phyloP scores from a whole-genome alignment of 2,329 filamentous ascomycete genomes.

The Pyrenophora teres region DNA sequence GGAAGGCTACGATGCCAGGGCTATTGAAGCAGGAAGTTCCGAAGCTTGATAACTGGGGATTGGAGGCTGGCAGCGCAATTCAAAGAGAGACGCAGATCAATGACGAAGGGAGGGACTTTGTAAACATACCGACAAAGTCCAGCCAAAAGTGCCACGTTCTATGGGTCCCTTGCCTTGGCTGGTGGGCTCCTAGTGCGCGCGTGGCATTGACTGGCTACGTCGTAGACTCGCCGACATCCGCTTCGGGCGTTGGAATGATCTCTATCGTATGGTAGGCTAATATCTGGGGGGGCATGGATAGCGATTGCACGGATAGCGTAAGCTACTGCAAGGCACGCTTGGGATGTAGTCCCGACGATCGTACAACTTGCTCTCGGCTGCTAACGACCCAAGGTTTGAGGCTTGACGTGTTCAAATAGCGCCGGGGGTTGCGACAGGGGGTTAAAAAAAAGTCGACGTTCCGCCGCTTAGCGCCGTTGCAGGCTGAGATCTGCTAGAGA shows the following conservation, averaged over 20 bases:
- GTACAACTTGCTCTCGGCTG: not conserved
- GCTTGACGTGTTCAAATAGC: conserved; percentile 5
- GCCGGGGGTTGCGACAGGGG: conserved; percentile 1
- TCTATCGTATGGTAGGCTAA: conserved; percentile 10
- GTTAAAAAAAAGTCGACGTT: not conserved
- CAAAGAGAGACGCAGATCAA: conserved; percentile 17
- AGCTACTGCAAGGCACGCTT: conserved; percentile 15
- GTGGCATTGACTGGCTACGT: conserved; percentile 3
- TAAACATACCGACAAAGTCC: conserved; percentile 25
- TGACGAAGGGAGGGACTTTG: conserved; percentile 25
- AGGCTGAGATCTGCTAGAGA: not conserved
- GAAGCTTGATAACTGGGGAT: conserved; percentile 1
- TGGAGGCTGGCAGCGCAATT: conserved; percentile 9
- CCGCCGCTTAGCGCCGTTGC: not conserved
- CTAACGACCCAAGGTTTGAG: conserved; percentile 4
- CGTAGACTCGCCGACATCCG: conserved; percentile 10
- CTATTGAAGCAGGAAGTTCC: not conserved
- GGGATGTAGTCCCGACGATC: conserved; percentile 5
- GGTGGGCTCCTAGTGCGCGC: conserved; percentile 5
- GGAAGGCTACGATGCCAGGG: not conserved
- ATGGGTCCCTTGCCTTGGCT: conserved; percentile 6
- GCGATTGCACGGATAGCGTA: conserved; percentile 1
- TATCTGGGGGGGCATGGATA: conserved; percentile 3
- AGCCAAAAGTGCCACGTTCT: conserved; percentile 11
- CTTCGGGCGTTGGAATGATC: conserved; percentile 3